Evolutionary conservation across 2,329 filamentous ascomycete species (phyloP).

Genomic region (Penicillium sp.): DNA sequence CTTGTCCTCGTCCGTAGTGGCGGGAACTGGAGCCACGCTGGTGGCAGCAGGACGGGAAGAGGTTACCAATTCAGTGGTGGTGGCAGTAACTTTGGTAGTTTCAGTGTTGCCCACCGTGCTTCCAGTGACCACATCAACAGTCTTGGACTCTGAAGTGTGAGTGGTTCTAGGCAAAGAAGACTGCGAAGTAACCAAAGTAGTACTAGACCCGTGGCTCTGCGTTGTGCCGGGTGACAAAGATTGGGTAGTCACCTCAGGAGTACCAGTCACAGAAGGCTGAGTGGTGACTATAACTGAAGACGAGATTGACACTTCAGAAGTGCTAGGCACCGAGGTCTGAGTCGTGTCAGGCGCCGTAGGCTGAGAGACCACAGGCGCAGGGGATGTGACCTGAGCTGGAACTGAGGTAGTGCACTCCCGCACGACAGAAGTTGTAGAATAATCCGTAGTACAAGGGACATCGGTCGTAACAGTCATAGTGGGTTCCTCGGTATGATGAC

Average conservation of each 20-base stretch:
- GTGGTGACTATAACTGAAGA: neutral
- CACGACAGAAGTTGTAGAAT: neutral
- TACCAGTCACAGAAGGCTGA: neutral
- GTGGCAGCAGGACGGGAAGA: neutral
- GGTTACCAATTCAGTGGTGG: neutral
- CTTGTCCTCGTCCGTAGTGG: neutral
- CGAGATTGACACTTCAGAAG: neutral
- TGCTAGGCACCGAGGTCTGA: neutral
- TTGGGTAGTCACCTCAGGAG: neutral
- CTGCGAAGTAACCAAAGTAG: neutral
- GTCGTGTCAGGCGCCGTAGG: conserved; percentile 2
- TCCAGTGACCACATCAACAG: neutral
- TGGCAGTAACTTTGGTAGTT: conserved; percentile 1
- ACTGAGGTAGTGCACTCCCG: neutral
- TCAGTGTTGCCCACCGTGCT: neutral
- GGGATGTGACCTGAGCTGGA: neutral
- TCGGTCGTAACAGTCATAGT: conserved; percentile 5
- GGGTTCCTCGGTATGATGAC: neutral
- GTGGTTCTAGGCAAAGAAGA: neutral
- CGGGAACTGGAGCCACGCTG: conserved; percentile 1
- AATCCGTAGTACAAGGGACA: neutral
- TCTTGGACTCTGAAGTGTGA: neutral
- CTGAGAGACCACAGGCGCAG: neutral
- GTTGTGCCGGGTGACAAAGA: neutral
- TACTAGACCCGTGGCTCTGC: neutral